Percentiles rank a stretch among this genome's conserved stretches.
phyloP scores from a whole-genome alignment of 352 stramenopile genomes.

The Phytophthora agathidicida region DNA sequence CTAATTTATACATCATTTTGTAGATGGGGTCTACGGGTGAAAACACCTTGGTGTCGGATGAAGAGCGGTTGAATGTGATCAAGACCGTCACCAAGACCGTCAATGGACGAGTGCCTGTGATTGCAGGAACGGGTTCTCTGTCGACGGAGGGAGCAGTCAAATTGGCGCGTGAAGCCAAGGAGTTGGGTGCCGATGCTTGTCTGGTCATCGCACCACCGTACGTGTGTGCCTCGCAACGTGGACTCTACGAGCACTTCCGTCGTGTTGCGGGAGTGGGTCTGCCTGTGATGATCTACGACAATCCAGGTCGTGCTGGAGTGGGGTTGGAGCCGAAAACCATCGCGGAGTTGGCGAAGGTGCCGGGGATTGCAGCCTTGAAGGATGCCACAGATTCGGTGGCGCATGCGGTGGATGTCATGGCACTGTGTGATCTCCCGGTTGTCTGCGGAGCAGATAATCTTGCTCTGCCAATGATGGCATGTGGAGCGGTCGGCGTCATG shows the following conservation, averaged over 20 bases:
- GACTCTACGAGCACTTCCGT: slow-evolving; percentile 94
- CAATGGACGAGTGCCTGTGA: slow-evolving; percentile 88
- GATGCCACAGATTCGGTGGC: slow-evolving; percentile 94
- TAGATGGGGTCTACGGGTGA: slow-evolving; percentile 96
- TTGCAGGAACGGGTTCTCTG: slow-evolving; percentile 96
- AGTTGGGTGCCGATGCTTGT: slow-evolving; percentile 92
- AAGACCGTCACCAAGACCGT: slow-evolving; percentile 83
- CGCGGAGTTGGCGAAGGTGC: slow-evolving; percentile 87
- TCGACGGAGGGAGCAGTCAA: slow-evolving; percentile 77
- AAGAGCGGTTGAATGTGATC: slow-evolving; percentile 94
- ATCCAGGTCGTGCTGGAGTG: slow-evolving; percentile 94
- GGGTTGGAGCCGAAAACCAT: slow-evolving; percentile 94
- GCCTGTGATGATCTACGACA: slow-evolving; percentile 96
- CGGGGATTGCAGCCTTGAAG: slow-evolving; percentile 96
- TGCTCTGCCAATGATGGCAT: slow-evolving; percentile 84
- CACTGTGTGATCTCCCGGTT: slow-evolving; percentile 87
- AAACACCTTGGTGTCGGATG: slow-evolving; percentile 90
- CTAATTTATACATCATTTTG: neutral
- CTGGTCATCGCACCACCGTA: slow-evolving; percentile 97
- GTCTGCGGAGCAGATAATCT: slow-evolving; percentile 88
- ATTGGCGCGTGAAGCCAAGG: slow-evolving; percentile 79
- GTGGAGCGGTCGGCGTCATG: slow-evolving; percentile 87
- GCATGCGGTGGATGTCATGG: slow-evolving; percentile 81
- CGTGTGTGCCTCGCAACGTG: slow-evolving; percentile 95
- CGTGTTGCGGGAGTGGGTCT: slow-evolving; percentile 77